Base-by-base conservation (phyloP, 2,329 filamentous ascomycete genomes). In the Penicillium sp. region DNA sequence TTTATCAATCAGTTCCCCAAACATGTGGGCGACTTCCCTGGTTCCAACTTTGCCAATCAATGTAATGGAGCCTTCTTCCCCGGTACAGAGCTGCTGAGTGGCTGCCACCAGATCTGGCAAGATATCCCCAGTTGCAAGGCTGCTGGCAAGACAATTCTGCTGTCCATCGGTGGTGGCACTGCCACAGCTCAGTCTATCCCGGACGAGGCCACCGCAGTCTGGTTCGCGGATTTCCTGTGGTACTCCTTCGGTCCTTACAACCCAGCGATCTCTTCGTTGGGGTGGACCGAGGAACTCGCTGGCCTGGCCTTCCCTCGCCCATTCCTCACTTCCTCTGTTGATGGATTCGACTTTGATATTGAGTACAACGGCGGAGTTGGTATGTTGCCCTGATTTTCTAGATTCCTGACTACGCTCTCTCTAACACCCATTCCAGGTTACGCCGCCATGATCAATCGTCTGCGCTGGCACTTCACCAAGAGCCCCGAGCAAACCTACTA, bases 1-100 rank as follows among this genome's bases (percentile, higher is more conserved):
- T 85, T 85, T 61, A 73, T 85, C 54, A 82, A 82, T 60, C 61
- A 72, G 38, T 85, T 84, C 62, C 82, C 83, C 0, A 73, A 77
- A 44, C 65, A 66, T 31, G 58, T 67, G 18, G 75, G 73, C 38
- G 78, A 76, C 35, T 82, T 75, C 59, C 82, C 82, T 5, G 77
- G 75, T 11, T 79, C 76, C 13, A 83, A 85, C 71, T 85, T 84
- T 64, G 82, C 79, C 59, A 83, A 82, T 62, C 80, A 81, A 40
- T 85, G 82, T 61, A 74, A 74, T 58, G 72, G 69, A 8, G 56
- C 62, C 14, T 69, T 68, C 8, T 81, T 76, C 63, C 59, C 66
- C 1, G 60, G 62, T 16, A 79, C 79, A 6, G 50, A 72, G 3
- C 72, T 84, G 32, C 72, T 79, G 24, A 70, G 62, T 0, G 67